Evolutionary conservation across 257 asterid species (phyloP).

Genomic region (Gentiana straminea): DNA sequence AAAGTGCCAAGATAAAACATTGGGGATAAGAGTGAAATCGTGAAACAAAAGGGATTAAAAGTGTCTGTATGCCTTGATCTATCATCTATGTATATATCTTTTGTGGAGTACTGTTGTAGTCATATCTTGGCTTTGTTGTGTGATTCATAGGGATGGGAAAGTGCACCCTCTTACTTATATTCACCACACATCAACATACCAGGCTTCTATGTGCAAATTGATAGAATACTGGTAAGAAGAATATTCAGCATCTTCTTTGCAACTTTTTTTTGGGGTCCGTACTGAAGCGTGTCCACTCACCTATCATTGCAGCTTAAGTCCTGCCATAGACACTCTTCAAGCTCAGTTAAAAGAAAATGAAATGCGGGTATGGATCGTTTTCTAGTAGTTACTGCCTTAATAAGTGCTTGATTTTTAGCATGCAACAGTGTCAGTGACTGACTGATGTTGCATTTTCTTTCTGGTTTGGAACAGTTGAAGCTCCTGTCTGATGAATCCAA

Average conservation of each 20-base stretch:
- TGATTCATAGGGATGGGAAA: constrained; percentile 49
- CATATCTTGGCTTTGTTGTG: constrained; percentile 4
- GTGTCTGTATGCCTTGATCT: too few species aligned
- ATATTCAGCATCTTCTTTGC: background rate
- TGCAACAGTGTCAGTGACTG: background rate
- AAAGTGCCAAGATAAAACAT: too few species aligned
- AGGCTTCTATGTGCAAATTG: constrained; percentile 97
- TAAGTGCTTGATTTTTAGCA: background rate
- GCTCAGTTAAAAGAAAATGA: constrained; percentile 89
- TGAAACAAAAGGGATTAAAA: too few species aligned
- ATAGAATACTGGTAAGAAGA: constrained; percentile 73
- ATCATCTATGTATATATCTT: background rate
- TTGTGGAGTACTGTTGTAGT: too few species aligned
- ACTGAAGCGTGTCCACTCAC: constrained; percentile 10
- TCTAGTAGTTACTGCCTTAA: background rate
- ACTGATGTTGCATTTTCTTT: too few species aligned
- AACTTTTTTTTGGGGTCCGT: constrained; percentile 3
- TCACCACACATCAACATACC: constrained; percentile 94
- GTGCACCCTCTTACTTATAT: constrained; percentile 80
- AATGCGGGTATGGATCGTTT: constrained; percentile 43
- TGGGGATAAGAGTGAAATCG: too few species aligned
- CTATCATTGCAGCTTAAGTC: constrained; percentile 65
- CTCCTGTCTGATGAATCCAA: constrained; percentile 69
- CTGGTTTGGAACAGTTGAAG: constrained; percentile 43
- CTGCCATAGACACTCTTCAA: constrained; percentile 80